Base-by-base conservation (phyloP, 2,329 filamentous ascomycete species). In the Nothophaeocryptopus gaeumannii region DNA sequence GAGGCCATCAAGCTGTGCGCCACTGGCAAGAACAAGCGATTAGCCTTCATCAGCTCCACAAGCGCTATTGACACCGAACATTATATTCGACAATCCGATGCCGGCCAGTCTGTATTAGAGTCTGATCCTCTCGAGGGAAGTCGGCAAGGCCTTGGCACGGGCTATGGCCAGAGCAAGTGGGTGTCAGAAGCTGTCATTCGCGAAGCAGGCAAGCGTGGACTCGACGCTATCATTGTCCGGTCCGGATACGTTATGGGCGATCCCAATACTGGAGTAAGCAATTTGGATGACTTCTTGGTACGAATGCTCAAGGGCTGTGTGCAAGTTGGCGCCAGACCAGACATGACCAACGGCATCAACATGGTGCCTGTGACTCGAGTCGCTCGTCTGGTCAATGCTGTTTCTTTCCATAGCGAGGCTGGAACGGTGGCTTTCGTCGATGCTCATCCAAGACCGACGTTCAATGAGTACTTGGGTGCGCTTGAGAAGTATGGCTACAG, bases 91-190 rank as follows among this genome's bases (percentile, higher is more conserved):
- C 78, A 90, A 34, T 93, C 89, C 0, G 75, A 85, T 49, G 74
- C 81, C 46, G 86, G 86, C 8, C 82, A 81, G 7, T 81, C 82
- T 10, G 79, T 96, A 12, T 75, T 78, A 14, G 92, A 96, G 68
- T 77, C 77, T 0, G 91, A 96, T 65, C 84, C 92, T 58, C 77
- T 96, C 54, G 75, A 81, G 58, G 89, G 90, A 45, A 91, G 88
- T 63, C 78, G 83, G 34, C 83, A 76, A 45, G 88, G 88, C 30
- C 81, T 96, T 1, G 83, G 83, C 34, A 96, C 88, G 1, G 91
- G 92, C 5, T 96, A 96, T 63, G 91, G 92, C 2, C 91, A 96
- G 69, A 83, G 82, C 58, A 96, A 97, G 73, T 96, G 90, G 90
- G 87, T 81, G 5, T 79, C 80, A 2, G 83, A 85, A 64, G 81